Base-by-base conservation (phyloP, 108 stramenopile genomes). In the Chaetoceros muelleri region DNA sequence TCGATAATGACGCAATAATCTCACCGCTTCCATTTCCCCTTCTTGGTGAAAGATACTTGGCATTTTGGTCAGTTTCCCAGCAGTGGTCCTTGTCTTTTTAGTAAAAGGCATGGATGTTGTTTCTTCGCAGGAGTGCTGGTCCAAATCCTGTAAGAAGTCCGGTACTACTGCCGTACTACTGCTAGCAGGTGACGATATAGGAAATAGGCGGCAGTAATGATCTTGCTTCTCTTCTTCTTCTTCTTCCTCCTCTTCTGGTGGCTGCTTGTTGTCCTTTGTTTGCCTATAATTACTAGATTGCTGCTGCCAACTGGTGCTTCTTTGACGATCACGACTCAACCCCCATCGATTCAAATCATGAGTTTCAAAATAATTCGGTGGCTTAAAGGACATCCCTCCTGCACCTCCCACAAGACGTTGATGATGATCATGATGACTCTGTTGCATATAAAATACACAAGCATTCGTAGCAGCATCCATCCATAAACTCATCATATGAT, bases 401-500 rank as follows among this genome's bases (percentile, higher is more conserved):
- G n/a, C n/a, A n/a, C n/a, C n/a, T n/a, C n/a, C n/a, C n/a, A n/a
- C n/a, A n/a, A n/a, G n/a, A n/a, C n/a, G n/a, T n/a, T n/a, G n/a
- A n/a, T n/a, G n/a, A n/a, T n/a, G n/a, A n/a, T 28, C 44, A 44
- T 59, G 52, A 28, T 65, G 70, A 0, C 49, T 34, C 18, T 53
- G 48, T 57, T 75, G 74, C 57, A 71, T 31, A 55, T 75, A 67
- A 54, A 71, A 75, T 48, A 66, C 53, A 16, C 29, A 61, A 44
- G 62, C 10, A 23, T 57, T 57, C 2, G 55, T 26, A 28, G 69
- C 44, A 34, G 62, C 61, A 44, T 75, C 74, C 60, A 75, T 67
- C 51, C 66, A 75, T 55, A 72, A 68, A 30, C 46, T 44, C 74
- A 72, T 71, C 52, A 72, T 51, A 10, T 34, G 28, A 49, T 75